A percentile compares a stretch with the other conserved stretches of the same genome.
phyloP scores from a whole-genome alignment of 2,329 filamentous ascomycete species.

The Fusarium brachygibbosum region DNA sequence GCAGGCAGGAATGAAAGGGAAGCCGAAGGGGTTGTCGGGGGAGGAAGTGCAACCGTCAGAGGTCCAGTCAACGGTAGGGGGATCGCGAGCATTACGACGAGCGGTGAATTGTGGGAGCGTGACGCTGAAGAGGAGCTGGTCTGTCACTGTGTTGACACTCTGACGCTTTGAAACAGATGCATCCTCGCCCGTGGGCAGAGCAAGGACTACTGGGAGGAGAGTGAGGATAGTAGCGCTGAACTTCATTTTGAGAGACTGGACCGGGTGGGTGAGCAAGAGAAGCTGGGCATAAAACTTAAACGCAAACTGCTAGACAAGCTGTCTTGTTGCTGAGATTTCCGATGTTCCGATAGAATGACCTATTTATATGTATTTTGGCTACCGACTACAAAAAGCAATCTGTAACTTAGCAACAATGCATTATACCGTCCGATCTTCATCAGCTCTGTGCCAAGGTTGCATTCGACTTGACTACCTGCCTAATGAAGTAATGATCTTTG shows the following conservation, averaged over 20 bases:
- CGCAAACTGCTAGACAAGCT: background rate
- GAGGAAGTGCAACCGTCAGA: constrained; percentile 60
- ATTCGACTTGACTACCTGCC: constrained; percentile 25
- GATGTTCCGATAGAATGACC: background rate
- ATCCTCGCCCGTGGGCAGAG: constrained; percentile 37
- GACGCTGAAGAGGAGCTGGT: constrained; percentile 61
- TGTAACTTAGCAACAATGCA: background rate
- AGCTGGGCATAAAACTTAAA: background rate
- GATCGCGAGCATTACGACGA: constrained; percentile 57
- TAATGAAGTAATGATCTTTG: constrained; percentile 35
- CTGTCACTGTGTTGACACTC: constrained; percentile 54
- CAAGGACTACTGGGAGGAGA: constrained; percentile 44
- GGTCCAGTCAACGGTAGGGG: constrained; percentile 57
- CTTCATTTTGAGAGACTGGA: constrained; percentile 51
- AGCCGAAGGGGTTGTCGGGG: constrained; percentile 61
- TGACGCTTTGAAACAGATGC: constrained; percentile 39
- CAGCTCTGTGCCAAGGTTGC: constrained; percentile 1
- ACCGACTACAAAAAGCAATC: too few species aligned
- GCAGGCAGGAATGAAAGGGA: constrained; percentile 61
- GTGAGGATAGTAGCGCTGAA: constrained; percentile 43
- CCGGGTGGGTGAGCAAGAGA: background rate
- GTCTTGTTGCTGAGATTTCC: background rate
- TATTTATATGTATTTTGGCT: constrained; percentile 28
- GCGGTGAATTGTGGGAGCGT: constrained; percentile 59
- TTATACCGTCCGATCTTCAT: background rate